Evolutionary conservation across 352 stramenopile genomes (phyloP).

Genomic region (Globisporangium radiosum): DNA sequence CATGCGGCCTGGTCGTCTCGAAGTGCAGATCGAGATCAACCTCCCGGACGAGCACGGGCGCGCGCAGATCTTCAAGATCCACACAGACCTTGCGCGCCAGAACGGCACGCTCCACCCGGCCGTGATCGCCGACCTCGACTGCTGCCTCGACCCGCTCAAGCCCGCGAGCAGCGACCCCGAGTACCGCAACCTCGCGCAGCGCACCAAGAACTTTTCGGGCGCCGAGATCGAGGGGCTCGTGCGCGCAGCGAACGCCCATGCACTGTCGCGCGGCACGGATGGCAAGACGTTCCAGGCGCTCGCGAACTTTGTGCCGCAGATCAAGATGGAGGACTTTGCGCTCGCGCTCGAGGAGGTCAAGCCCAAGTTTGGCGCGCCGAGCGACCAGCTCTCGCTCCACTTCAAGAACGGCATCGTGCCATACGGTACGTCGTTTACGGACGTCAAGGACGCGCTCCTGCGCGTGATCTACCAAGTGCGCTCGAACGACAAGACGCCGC

Average conservation of each 20-base stretch:
- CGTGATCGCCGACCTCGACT: conserved; percentile 75
- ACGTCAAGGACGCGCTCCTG: conserved; percentile 88
- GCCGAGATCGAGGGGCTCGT: conserved; percentile 98
- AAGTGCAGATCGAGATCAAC: conserved; percentile 99
- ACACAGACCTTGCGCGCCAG: conserved; percentile 88
- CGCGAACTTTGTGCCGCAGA: conserved; percentile 69
- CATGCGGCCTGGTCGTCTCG: conserved; percentile 96
- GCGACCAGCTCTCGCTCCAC: conserved; percentile 93
- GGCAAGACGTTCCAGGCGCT: conserved; percentile 81
- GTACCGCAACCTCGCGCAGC: conserved; percentile 89
- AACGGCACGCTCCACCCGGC: conserved; percentile 62
- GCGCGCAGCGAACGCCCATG: conserved; percentile 88
- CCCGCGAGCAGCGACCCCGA: conserved; percentile 55
- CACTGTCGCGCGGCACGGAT: conserved; percentile 74
- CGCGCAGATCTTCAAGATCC: conserved; percentile 97
- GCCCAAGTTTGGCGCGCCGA: conserved; percentile 95
- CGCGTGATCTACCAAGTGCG: conserved; percentile 94
- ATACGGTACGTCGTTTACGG: conserved; percentile 93
- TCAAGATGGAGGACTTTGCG: conserved; percentile 93
- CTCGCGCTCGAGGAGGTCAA: conserved; percentile 94
- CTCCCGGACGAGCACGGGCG: conserved; percentile 94
- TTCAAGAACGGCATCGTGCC: conserved; percentile 96
- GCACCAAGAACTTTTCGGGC: conserved; percentile 99
- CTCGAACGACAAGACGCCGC: conserved; percentile 91
- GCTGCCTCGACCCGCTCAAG: conserved; percentile 62